phyloP scores from a whole-genome alignment of 2,329 filamentous ascomycete genomes.

The Ophiostoma perfectum region DNA sequence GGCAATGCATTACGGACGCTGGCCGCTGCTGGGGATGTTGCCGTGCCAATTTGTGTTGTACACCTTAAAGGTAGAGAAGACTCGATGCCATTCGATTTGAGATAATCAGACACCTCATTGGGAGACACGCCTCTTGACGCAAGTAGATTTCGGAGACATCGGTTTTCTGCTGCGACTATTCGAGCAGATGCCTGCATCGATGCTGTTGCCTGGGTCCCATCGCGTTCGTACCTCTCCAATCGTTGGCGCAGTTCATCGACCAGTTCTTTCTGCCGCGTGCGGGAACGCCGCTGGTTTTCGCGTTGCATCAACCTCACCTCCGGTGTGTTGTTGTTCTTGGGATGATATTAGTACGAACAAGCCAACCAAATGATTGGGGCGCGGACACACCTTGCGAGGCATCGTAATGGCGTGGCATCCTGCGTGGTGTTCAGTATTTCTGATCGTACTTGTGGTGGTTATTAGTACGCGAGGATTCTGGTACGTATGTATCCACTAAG shows the following conservation, averaged over 20 bases:
- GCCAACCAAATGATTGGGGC: not conserved
- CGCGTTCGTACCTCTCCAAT: not conserved
- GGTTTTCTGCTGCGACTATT: not conserved
- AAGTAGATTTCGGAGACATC: not conserved
- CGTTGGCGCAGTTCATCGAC: not conserved
- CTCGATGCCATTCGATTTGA: not conserved
- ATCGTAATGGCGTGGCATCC: not conserved
- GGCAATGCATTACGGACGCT: too few relatives aligned
- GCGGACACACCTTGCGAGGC: not conserved
- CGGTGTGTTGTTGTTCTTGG: not conserved
- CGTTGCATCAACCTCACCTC: conserved; percentile 3
- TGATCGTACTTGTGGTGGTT: too few relatives aligned
- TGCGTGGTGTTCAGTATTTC: too few relatives aligned
- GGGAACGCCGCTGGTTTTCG: not conserved
- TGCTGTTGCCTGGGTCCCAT: not conserved
- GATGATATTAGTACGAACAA: not conserved
- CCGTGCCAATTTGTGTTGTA: not conserved
- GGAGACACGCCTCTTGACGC: not conserved
- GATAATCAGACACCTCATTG: not conserved
- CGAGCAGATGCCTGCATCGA: not conserved
- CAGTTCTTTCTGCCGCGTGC: not conserved
- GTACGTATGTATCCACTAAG: too few relatives aligned
- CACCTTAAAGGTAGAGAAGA: not conserved
- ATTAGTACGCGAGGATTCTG: too few relatives aligned
- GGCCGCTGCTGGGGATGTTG: not conserved